These are phyloP conservation scores for Botryobasidium botryosum DNA, from an alignment of 768 basidiomycete genomes.

Conservation along the genomic window DNA sequence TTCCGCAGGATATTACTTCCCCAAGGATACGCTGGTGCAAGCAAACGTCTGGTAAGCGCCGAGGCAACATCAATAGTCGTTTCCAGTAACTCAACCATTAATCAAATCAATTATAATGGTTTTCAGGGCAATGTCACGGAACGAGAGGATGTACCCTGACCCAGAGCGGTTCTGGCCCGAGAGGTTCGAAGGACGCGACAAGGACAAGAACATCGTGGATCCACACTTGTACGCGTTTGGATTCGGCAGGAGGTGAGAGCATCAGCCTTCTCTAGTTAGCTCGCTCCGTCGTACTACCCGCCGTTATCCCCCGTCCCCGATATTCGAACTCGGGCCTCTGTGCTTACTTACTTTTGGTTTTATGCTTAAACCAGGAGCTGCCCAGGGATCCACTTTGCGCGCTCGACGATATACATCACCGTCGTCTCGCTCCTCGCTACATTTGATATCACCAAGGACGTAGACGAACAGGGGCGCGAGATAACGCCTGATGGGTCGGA, in stretches of 20 bases:
- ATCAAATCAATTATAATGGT: neutral
- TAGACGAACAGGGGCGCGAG: conserved; percentile 12
- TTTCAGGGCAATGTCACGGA: conserved; percentile 3
- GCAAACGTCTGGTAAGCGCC: conserved; percentile 1
- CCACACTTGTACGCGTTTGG: neutral
- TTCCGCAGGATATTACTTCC: neutral
- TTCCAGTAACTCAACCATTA: neutral
- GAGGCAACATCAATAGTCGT: neutral
- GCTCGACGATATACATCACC: conserved; percentile 18
- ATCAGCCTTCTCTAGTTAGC: neutral
- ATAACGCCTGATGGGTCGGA: too few relatives aligned
- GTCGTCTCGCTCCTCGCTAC: conserved; percentile 14
- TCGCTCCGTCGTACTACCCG: neutral
- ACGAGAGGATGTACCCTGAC: conserved; percentile 2
- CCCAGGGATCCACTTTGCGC: conserved; percentile 19
- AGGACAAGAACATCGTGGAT: neutral
- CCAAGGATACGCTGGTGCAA: neutral
- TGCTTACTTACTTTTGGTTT: neutral
- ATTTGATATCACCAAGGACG: conserved; percentile 12
- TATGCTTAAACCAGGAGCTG: conserved; percentile 4
- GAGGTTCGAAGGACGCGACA: neutral
- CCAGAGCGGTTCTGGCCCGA: conserved; percentile 4
- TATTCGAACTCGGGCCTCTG: neutral
- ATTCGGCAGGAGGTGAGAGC: neutral
- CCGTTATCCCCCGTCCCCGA: neutral